Base-by-base conservation (phyloP, 805 yeast species). In the Saccharomyces cerevisiae region DNA sequence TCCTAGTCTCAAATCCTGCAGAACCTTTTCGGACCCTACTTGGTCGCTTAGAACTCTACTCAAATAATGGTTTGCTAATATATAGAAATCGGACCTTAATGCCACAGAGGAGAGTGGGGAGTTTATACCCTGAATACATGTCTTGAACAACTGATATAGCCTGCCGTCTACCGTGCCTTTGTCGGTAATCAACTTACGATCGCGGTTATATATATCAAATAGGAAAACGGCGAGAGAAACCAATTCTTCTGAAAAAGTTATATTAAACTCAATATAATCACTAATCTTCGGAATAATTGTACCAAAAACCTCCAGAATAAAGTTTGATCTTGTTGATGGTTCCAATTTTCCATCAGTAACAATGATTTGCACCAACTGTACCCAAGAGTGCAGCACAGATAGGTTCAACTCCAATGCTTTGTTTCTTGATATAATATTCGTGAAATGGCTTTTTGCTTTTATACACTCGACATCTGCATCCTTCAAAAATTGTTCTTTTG, bases 51-150 rank as follows among this genome's bases (percentile, higher is more conserved):
- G 65, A 0, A 79, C 73, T 65, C 81, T 78, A 8, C 78, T 75
- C 53, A 91, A 67, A 59, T 83, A 87, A 61, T 80, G 82, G 66
- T 82, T 85, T 43, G 84, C 79, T 58, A 91, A 70, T 8, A 86
- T 80, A 68, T 92, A 92, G 48, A 92, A 74, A 63, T 90, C 94
- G 0, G 95, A 80, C 51, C 97, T 79, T 47, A 91, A 75, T 0
- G 76, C 68, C 3, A 87, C 75, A 0, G 90, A 81, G 0, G 95
- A 77, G 43, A 80, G 75, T 1, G 96, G 82, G 47, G 88, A 79
- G 52, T 81, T 75, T 2, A 92, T 80, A 4, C 97, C 95, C 53
- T 78, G 76, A 26, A 89, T 73, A 55, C 95, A 82, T 0, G 92
- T 82, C 59, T 82, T 80, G 71, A 91, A 87, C 46, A 91, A 68